A percentile compares a stretch with the other conserved stretches of the same genome.
Conservation (phyloP, 805 yeast genomes). For the Candida schatavii region DNA sequence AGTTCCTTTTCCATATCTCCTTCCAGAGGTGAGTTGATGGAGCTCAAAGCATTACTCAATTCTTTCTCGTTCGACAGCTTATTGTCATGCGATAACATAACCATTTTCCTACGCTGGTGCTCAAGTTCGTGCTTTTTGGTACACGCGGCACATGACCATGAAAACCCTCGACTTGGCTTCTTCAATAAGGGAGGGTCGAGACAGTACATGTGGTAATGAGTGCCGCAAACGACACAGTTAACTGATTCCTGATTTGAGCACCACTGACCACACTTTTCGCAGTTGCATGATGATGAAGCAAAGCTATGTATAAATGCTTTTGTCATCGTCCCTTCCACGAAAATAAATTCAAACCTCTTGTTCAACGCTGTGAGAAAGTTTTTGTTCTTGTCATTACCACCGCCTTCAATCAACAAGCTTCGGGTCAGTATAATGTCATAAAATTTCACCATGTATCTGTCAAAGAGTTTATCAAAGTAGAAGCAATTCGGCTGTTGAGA, state of each 20-base stretch:
- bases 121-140: conserved; percentile 53
- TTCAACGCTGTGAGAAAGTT: conserved; percentile 59
- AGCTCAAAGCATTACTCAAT: conserved; percentile 20
- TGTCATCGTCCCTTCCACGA: conserved; percentile 67
- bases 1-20: conserved; percentile 6
- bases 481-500: conserved; percentile 63
- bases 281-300: conserved; percentile 48
- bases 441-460: conserved; percentile 77
- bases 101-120: conserved; percentile 33
- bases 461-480: conserved; percentile 83
- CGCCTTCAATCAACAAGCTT: conserved; percentile 42
- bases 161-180: conserved; percentile 83
- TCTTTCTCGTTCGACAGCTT: conserved; percentile 38
- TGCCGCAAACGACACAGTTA: conserved; percentile 73
- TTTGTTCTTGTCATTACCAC: conserved; percentile 43
- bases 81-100: conserved; percentile 43
- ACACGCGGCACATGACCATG: conserved; percentile 87
- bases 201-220: conserved; percentile 75
- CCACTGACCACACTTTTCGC: conserved; percentile 84
- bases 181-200: conserved; percentile 77
- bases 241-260: conserved; percentile 68
- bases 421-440: conserved; percentile 73
- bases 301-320: conserved; percentile 63
- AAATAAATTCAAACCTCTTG: conserved; percentile 69
- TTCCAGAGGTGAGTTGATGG: conserved; percentile 11